phyloP scores from a whole-genome alignment of 1,139 yeast species.

The Geotrichum siamense region DNA sequence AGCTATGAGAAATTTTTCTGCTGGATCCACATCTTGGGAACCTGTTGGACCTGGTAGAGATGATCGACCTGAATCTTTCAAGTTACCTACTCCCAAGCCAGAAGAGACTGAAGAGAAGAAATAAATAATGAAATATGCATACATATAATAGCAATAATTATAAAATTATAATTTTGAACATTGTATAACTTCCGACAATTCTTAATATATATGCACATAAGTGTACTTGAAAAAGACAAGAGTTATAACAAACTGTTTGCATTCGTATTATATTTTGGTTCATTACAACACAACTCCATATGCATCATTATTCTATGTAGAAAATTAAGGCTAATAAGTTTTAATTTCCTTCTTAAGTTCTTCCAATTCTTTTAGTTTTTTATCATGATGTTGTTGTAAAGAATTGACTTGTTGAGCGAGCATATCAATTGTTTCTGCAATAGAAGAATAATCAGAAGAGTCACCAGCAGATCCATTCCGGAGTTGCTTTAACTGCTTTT shows the following conservation, averaged over 20 bases:
- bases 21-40: conserved; percentile 86
- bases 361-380: conserved; percentile 47
- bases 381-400: conserved; percentile 49
- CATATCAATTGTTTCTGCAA: conserved; percentile 49
- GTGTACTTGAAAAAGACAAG: too few species aligned
- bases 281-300: too few species aligned
- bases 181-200: too few species aligned
- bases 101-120: conserved; percentile 40
- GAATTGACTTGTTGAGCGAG: conserved; percentile 59
- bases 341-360: conserved; percentile 42
- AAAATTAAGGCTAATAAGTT: conserved; percentile 11
- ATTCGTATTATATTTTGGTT: too few species aligned
- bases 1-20: conserved; percentile 86
- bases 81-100: conserved; percentile 75
- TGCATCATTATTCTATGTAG: too few species aligned
- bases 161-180: too few species aligned
- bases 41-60: conserved; percentile 86
- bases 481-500: conserved; percentile 40
- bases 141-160: too few species aligned
- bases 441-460: conserved; percentile 16
- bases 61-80: conserved; percentile 71
- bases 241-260: too few species aligned
- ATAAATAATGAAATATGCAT: conserved; percentile 22
- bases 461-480: conserved; percentile 23
- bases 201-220: too few species aligned